These are phyloP conservation scores for Beta corolliflora DNA, from an alignment of 179 eudicot species.

Conservation along the genomic window DNA sequence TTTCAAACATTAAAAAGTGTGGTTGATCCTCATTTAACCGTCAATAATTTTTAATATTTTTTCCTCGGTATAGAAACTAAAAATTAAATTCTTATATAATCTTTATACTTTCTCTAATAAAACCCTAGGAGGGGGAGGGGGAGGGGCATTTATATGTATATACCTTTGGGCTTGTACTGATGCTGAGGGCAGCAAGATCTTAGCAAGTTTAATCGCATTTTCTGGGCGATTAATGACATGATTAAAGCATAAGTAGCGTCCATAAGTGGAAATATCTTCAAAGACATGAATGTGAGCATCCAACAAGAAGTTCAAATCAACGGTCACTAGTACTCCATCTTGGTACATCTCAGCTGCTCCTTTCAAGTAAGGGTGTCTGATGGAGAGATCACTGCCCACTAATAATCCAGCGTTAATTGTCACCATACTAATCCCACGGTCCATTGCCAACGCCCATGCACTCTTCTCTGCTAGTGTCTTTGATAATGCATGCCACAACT, in stretches of 20 bases:
- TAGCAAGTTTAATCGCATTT: slow-evolving; percentile 49
- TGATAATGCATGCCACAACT: slow-evolving; percentile 62
- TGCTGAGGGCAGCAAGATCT: slow-evolving; percentile 36
- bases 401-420: slow-evolving; percentile 50
- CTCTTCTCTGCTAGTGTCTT: slow-evolving; percentile 65
- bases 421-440: slow-evolving; percentile 61
- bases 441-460: slow-evolving; percentile 75
- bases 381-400: slow-evolving; percentile 40
- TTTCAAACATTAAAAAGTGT: too few relatives aligned
- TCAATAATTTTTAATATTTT: too few relatives aligned
- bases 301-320: slow-evolving; percentile 47
- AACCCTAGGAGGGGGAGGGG: too few relatives aligned
- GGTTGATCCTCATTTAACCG: too few relatives aligned
- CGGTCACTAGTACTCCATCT: slow-evolving; percentile 60
- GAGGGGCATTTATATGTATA: too few relatives aligned
- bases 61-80: too few relatives aligned
- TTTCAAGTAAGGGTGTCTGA: slow-evolving; percentile 54
- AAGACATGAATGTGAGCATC: slow-evolving; percentile 51
- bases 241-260: slow-evolving; percentile 65
- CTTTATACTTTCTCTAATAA: too few relatives aligned
- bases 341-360: slow-evolving; percentile 81
- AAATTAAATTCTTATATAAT: too few relatives aligned
- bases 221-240: slow-evolving; percentile 46
- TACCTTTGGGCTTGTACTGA: slow-evolving; percentile 46
- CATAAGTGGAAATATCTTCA: slow-evolving; percentile 59